Percentiles rank a stretch among this genome's conserved stretches.
phyloP scores from a whole-genome alignment of 805 yeast species.

The Clavispora fructus region DNA sequence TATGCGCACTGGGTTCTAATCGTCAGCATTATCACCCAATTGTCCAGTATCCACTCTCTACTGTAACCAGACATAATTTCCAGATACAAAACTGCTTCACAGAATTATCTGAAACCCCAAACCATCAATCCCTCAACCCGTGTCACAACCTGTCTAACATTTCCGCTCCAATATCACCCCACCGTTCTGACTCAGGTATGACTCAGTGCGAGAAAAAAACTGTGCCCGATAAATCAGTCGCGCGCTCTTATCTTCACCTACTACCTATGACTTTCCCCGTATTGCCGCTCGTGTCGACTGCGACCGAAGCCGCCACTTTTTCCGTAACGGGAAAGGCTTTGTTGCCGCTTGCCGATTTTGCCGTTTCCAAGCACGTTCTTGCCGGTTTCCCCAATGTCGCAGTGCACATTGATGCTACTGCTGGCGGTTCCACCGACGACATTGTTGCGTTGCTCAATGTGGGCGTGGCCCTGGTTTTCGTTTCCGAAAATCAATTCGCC shows the following conservation, averaged over 20 bases:
- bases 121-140: too few relatives aligned
- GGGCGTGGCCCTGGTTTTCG: conserved; percentile 51
- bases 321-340: conserved; percentile 32
- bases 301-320: conserved; percentile 16
- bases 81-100: too few relatives aligned
- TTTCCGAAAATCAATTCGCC: conserved; percentile 15
- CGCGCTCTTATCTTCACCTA: neutral
- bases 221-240: neutral
- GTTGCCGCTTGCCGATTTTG: conserved; percentile 23
- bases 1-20: too few relatives aligned
- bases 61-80: too few relatives aligned
- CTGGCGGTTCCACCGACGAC: conserved; percentile 34
- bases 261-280: conserved; percentile 34
- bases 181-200: neutral
- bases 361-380: conserved; percentile 27
- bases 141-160: too few relatives aligned
- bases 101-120: too few relatives aligned
- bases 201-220: conserved; percentile 5
- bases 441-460: conserved; percentile 46
- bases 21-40: too few relatives aligned
- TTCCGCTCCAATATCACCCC: too few relatives aligned
- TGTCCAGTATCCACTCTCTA: too few relatives aligned
- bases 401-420: conserved; percentile 28
- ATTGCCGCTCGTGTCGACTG: conserved; percentile 29
- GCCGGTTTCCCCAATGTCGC: conserved; percentile 27